Base-by-base conservation (phyloP, 768 basidiomycete genomes). In the Mycena metata region DNA sequence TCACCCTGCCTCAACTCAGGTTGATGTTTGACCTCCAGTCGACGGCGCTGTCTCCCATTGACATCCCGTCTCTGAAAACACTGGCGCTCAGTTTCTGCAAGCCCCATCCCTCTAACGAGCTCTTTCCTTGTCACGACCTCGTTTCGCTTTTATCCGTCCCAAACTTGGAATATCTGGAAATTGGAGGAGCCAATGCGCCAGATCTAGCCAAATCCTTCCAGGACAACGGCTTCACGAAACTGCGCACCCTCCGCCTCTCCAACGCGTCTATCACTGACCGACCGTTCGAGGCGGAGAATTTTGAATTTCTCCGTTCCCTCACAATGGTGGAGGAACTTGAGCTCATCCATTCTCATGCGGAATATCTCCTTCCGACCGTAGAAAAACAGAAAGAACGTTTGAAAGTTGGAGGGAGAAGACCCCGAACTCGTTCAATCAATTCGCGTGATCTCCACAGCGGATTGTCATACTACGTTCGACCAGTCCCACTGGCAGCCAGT, bases 101-200 rank as follows among this genome's bases (percentile, higher is more conserved):
- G n/a, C 66, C 70, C 2, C 54, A 21, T n/a, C 70, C 70, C 7
- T 71, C 70, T 8, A 61, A 68, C 15, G 17, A 23, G 26, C 62
- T 71, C 63, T 52, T 30, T 26, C 63, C 70, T 5, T 68, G 66
- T 39, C 70, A 71, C 42, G 46, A 47, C 43, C 70, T 71, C 6
- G 16, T 68, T 15, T 62, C 70, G 10, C 52, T 71, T 15, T 41
- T 71, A 13, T 49, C 19, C 19, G 15, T 62, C 23, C 70, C 70
- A 5, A 71, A 71, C 49, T n/a, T 71, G 46, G 70, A 71, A 64
- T 71, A 68, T 26, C 60, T 71, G 10, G 70, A 71, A 63, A 49
- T 71, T 2, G 66, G 50, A 9, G 70, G 70, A 8, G 42, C 41
- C 13, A 43, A 39, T 11, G 51, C 66, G n/a, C 70, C 70, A 21